Conservation (phyloP, 2,329 filamentous ascomycete species). For the Aspergillus aculeatinus region DNA sequence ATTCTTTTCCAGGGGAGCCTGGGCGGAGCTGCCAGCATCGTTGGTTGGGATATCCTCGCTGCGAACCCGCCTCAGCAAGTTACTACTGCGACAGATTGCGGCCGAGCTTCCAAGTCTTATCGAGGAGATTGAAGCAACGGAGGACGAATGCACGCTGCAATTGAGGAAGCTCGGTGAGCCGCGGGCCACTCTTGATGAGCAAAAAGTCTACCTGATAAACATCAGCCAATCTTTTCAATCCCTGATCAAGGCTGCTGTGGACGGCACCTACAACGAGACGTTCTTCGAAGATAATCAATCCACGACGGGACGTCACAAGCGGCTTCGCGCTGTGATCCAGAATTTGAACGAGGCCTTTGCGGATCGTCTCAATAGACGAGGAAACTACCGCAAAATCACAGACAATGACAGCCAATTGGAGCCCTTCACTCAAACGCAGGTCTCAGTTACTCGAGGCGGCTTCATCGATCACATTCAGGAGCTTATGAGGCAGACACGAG, state of each 20-base stretch:
- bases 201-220: conserved; percentile 29
- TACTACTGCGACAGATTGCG: conserved; percentile 36
- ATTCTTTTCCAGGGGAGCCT: conserved; percentile 33
- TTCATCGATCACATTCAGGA: conserved; percentile 44
- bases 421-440: conserved; percentile 6
- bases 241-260: conserved; percentile 33
- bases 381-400: conserved; percentile 13
- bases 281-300: conserved; percentile 31
- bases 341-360: conserved; percentile 26
- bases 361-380: conserved; percentile 10
- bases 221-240: conserved; percentile 42
- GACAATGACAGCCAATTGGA: neutral
- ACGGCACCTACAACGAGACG: conserved; percentile 34
- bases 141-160: conserved; percentile 33
- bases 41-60: conserved; percentile 34
- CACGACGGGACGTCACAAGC: conserved; percentile 26
- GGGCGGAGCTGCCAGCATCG: conserved; percentile 25
- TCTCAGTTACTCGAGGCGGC: conserved; percentile 28
- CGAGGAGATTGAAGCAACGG: conserved; percentile 34
- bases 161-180: conserved; percentile 29
- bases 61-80: conserved; percentile 31
- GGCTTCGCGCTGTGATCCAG: conserved; percentile 34
- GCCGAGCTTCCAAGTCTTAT: conserved; percentile 39
- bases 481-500: conserved; percentile 47
- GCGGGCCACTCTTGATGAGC: conserved; percentile 24